Percentiles rank a stretch among this genome's conserved stretches.
phyloP scores from a whole-genome alignment of 345 rosid species.

The Populus euphratica region DNA sequence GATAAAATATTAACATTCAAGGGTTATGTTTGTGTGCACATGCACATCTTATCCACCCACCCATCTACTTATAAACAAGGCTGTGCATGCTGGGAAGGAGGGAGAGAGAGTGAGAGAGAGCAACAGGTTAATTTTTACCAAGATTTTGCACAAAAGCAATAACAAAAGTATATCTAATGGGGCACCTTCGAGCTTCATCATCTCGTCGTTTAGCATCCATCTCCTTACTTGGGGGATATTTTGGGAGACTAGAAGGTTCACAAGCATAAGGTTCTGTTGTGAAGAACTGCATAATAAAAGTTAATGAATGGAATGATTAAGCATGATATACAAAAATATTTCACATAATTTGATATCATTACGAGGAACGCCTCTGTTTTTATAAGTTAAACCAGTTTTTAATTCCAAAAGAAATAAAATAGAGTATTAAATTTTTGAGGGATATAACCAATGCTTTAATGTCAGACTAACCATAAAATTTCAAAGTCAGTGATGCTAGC shows the following conservation, averaged over 20 bases:
- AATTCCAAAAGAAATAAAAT: neutral
- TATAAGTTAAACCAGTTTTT: neutral
- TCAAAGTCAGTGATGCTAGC: neutral
- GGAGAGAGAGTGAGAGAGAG: neutral
- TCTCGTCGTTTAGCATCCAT: constrained; percentile 91
- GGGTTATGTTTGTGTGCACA: neutral
- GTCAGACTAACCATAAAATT: neutral
- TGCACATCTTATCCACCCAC: neutral
- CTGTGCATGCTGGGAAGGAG: neutral
- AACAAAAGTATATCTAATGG: neutral
- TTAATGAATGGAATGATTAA: neutral
- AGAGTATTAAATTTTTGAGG: neutral
- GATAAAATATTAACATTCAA: neutral
- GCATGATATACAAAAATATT: neutral
- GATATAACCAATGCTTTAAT: neutral
- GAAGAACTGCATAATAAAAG: constrained; percentile 57
- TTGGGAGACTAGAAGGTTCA: constrained; percentile 84
- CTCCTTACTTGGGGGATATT: constrained; percentile 93
- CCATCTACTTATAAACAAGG: neutral
- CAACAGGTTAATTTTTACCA: neutral
- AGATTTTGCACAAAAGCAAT: neutral
- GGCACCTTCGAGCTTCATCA: constrained; percentile 78
- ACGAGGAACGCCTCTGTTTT: neutral
- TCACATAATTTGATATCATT: neutral
- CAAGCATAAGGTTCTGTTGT: constrained; percentile 71